These are phyloP conservation scores for Talaromyces amestolkiae DNA, from an alignment of 2,329 filamentous ascomycete genomes.

Conservation along the genomic window DNA sequence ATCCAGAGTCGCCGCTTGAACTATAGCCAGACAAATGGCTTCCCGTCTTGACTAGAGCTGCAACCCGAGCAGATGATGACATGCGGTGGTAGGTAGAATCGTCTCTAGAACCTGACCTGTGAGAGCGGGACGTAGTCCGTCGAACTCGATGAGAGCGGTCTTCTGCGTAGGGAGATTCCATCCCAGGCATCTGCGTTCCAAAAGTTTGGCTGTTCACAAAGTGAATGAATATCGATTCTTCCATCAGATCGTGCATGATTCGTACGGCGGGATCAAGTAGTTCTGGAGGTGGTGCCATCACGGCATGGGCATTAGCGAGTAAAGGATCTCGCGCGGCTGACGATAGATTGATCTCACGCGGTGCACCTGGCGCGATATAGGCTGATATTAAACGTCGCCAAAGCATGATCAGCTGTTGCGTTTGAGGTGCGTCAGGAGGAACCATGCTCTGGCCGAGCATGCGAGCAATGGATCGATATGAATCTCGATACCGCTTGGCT, in stretches of 20 bases:
- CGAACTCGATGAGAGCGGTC: constrained; percentile 24
- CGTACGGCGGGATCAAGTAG: constrained; percentile 76
- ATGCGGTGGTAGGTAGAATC: constrained; percentile 27
- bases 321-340: constrained; percentile 79
- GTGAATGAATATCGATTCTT: constrained; percentile 88
- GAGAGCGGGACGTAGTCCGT: constrained; percentile 14
- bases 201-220: constrained; percentile 71
- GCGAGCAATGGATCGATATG: constrained; percentile 60
- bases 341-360: constrained; percentile 86
- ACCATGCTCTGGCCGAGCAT: constrained; percentile 46
- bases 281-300: constrained; percentile 68
- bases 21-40: constrained; percentile 37
- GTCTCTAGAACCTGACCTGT: constrained; percentile 26
- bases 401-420: constrained; percentile 70
- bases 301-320: constrained; percentile 59
- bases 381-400: constrained; percentile 88
- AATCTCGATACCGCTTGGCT: constrained; percentile 75
- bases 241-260: constrained; percentile 95
- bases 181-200: constrained; percentile 47
- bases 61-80: constrained; percentile 27
- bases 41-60: constrained; percentile 33
- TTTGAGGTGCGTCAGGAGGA: constrained; percentile 54
- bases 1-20: constrained; percentile 41
- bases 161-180: constrained; percentile 43
- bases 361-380: constrained; percentile 82